Evolutionary conservation across 2,329 filamentous ascomycete species (phyloP).

Genomic region (Rutstroemia sp.): DNA sequence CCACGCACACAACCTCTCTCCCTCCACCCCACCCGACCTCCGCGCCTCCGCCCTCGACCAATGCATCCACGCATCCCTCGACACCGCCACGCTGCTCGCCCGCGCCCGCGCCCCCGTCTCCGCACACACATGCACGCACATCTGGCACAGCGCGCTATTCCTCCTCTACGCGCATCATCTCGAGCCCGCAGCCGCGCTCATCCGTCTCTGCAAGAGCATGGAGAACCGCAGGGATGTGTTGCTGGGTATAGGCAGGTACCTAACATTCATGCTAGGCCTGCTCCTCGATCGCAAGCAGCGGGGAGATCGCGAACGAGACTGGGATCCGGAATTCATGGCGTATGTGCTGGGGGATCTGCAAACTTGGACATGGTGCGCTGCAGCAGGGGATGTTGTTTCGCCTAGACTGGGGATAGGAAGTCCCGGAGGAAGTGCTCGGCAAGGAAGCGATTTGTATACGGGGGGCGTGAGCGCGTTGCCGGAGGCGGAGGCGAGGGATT

Average conservation of each 20-base stretch:
- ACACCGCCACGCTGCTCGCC: slow-evolving; percentile 70
- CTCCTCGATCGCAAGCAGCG: slow-evolving; percentile 46
- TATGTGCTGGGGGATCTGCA: slow-evolving; percentile 86
- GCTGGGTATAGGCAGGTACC: slow-evolving; percentile 69
- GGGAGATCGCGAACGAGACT: slow-evolving; percentile 31
- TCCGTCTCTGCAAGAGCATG: slow-evolving; percentile 64
- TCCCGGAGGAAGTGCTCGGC: slow-evolving; percentile 1
- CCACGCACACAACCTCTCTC: slow-evolving; percentile 80
- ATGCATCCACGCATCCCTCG: slow-evolving; percentile 66
- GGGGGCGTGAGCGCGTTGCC: slow-evolving; percentile 33
- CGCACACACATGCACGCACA: slow-evolving; percentile 69
- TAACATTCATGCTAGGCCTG: slow-evolving; percentile 70
- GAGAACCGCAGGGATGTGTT: slow-evolving; percentile 67
- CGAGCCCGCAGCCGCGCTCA: slow-evolving; percentile 63
- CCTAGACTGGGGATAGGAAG: slow-evolving; percentile 21
- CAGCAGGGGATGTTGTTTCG: slow-evolving; percentile 50
- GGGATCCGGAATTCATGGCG: slow-evolving; percentile 80
- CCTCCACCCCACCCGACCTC: slow-evolving; percentile 57
- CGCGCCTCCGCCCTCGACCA: slow-evolving; percentile 67
- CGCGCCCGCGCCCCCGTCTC: slow-evolving; percentile 51
- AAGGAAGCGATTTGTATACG: slow-evolving; percentile 26
- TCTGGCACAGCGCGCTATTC: slow-evolving; percentile 81
- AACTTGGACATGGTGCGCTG: slow-evolving; percentile 64
- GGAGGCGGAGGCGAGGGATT: slow-evolving; percentile 54
- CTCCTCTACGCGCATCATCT: slow-evolving; percentile 69